Base-by-base conservation (phyloP, 805 yeast species). In the Zygoascus ofunaensis region DNA sequence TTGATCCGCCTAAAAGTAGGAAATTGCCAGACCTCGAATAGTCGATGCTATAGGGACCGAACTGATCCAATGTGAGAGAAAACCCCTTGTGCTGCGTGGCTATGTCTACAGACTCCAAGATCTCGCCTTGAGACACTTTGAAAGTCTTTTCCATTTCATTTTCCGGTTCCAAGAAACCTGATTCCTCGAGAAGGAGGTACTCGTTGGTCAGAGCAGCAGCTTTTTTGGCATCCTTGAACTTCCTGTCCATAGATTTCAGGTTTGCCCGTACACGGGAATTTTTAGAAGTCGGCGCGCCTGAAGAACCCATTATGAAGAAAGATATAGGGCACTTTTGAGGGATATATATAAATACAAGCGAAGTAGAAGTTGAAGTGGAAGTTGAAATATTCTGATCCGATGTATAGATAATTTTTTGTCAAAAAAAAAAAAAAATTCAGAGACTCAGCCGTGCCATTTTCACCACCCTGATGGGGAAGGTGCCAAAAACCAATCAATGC, bases 131-230 rank as follows among this genome's bases (percentile, higher is more conserved):
- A 28, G 71, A 76, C 53, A 85, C 85, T 63, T 83, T 85, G 67
- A 69, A 86, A 0, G 98, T 92, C 61, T 78, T 80, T 65, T 92
- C 99, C 89, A 90, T 80, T 44, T 72, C 77, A n/a, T 81, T 81
- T 57, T 92, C 98, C 4, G 96, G 87, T 62, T 92, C 98, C 49
- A 92, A 62, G 56, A 71, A 82, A 38, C 99, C 99, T 3, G 72
- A 75, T 23, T 82, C 81, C 66, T 92, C 97, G 49, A 83, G 85
- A 28, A 87, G 67, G 50, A 92, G 71, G 56, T 87, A 73, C 55
- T 92, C 97, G 23, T 34, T 34, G 0, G 97, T 83, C 3, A 82
- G 79, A 8, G 89, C 87, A 1, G 95, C 96, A 7, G 87, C 74
- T 51, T 73, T 70, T n/a, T 84, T 76, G 1, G 95, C 94, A 48